phyloP scores from a whole-genome alignment of 2,329 filamentous ascomycete species.

The Fusarium vanettenii region DNA sequence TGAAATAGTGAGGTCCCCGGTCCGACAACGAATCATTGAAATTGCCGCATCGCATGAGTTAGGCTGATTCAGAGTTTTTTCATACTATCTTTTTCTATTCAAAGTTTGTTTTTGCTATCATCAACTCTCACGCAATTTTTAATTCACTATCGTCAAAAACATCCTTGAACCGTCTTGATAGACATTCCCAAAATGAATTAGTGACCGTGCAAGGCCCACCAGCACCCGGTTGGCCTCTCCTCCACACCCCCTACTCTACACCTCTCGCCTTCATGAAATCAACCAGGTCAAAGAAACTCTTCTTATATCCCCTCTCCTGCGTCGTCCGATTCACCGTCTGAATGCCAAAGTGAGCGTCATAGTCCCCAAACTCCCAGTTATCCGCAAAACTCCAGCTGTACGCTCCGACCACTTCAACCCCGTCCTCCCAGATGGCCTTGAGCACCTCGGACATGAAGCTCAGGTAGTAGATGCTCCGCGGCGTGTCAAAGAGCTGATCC shows the following conservation, averaged over 20 bases:
- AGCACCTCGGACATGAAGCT: constrained; percentile 65
- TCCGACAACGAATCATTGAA: background rate
- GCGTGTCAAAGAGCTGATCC: constrained; percentile 65
- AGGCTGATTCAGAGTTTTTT: background rate
- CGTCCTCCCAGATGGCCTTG: constrained; percentile 67
- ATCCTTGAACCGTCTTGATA: background rate
- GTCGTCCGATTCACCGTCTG: constrained; percentile 67
- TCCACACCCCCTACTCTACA: constrained; percentile 26
- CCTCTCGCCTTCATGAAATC: constrained; percentile 58
- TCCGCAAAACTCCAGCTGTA: constrained; percentile 65
- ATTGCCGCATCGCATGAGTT: background rate
- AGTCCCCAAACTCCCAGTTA: constrained; percentile 67
- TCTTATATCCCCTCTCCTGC: constrained; percentile 63
- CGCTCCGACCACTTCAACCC: constrained; percentile 64
- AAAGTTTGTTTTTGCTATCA: background rate
- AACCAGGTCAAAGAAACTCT: constrained; percentile 68
- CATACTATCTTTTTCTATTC: background rate
- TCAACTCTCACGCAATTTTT: background rate
- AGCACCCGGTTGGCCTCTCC: background rate
- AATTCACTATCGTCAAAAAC: background rate
- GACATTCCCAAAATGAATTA: background rate
- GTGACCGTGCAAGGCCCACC: background rate
- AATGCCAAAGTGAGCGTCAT: constrained; percentile 62
- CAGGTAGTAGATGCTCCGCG: constrained; percentile 65
- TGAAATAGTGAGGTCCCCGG: background rate